Evolutionary conservation across 345 rosid genomes (phyloP), one percentile per base, ranked within the genome.

Genomic region (Pistacia vera): DNA sequence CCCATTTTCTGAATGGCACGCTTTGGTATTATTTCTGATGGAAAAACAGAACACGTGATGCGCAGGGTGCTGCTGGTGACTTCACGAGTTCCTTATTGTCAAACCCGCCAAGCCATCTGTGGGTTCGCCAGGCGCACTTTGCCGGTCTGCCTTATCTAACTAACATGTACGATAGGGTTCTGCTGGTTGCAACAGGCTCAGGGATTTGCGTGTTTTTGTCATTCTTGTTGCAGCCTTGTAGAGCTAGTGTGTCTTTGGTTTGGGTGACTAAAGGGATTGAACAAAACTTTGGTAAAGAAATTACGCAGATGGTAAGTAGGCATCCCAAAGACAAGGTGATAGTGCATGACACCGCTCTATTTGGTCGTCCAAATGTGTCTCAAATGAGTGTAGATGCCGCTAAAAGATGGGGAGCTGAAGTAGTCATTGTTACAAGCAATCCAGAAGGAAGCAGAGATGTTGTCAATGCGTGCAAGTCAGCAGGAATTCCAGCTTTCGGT

Each of bases 1-100:
- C 4, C 98, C 97, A 10, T 80, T 94, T 5, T 94, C 94, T 0
- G 98, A 94, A 76, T 94, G 98, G 98, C 98, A 94, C 16, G 94
- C 97, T 20, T 94, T 33, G 98, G 98, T 8, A 92, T 89, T 1
- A 92, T 94, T 59, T 92, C 97, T 1, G 87, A 91, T 35, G 88
- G 88, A n/a, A 87, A 92, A 83, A 68, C 76, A 4, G 90, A 85
- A 25, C 98, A 94, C 85, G 84, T 92, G 97, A 92, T 94, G 98
- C 3, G 94, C 96, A 0, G 97, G 97, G 97, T 33, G 96, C 97
- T 8, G 98, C 92, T 4, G 98, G 98, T 0, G 97, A 94, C 78
- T 92, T 89, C 78, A 94, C 97, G 0, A 92, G 86, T 76, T 88
- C 90, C 6, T 68, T 94, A 56, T 90, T 89, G 49, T 48, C 87